Evolutionary conservation across 805 yeast genomes (phyloP), one percentile per base, ranked within the genome.

Genomic region (Hanseniaspora lachancei): DNA sequence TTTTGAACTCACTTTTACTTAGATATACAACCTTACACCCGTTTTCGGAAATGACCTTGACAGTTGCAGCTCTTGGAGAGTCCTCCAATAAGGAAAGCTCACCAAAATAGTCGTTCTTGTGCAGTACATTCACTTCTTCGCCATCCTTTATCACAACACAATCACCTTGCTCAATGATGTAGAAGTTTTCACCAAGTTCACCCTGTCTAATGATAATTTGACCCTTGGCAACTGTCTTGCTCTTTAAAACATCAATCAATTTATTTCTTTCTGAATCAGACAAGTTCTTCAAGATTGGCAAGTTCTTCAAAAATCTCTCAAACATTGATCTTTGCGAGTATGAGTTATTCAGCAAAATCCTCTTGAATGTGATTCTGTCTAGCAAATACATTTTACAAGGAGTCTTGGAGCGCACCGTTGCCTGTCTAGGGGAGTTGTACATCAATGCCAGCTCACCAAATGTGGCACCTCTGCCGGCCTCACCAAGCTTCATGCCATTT

Each of bases 401-500:
- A 8, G 85, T 75, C 24, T 74, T 68, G 10, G 96, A 89, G 29
- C 77, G 63, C 1, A 86, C 97, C 1, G 97, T 88, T 10, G 97
- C 97, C 8, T 97, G 97, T 71, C 98, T 82, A 59, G 97, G 97
- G 20, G 96, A 82, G 69, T 93, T 91, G 73, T 93, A 91, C 96
- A 93, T 89, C 63, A 93, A 77, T 3, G 98, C 98, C 64, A 93
- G 77, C 70, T 93, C 98, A 66, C 98, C 98, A 70, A 93, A 93
- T 47, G 91, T 82, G 5, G 95, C 80, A 7, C 97, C 97, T 41
- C 87, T 81, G 10, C 86, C 84, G n/a, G 86, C 77, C 1, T 84
- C 74, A 65, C 79, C 82, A 40, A 89, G 91, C 63, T 80, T 77
- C 46, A 76, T 67, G 23, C 67, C 70, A 66, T 87, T 79, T 35